Evolutionary conservation across 441 rosid genomes (phyloP).

Genomic region (Euphorbia schlechtendalii): DNA sequence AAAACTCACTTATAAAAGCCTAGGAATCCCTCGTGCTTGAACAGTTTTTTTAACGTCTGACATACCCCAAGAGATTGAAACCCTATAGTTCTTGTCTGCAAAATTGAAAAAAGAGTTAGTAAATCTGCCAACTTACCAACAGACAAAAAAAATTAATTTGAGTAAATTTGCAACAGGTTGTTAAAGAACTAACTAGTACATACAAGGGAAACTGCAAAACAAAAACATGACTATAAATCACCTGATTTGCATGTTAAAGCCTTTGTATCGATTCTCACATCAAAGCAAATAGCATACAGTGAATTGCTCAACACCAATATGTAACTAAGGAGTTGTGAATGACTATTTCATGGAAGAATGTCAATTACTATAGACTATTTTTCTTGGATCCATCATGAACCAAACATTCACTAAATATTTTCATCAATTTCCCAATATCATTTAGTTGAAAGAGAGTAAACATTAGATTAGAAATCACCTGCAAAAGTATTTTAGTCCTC

Average conservation of each 20-base stretch:
- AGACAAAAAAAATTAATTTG: not conserved
- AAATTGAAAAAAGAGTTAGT: conserved; percentile 12
- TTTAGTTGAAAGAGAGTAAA: not conserved
- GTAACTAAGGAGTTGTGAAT: no score
- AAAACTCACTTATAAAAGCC: conserved; percentile 79
- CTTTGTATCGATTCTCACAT: not conserved
- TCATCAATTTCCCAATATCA: not conserved
- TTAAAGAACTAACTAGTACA: not conserved
- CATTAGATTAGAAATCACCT: no score
- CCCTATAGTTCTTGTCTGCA: conserved; percentile 78
- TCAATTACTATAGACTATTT: no score
- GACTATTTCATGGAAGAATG: no score
- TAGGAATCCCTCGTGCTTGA: conserved; percentile 69
- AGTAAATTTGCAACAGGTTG: conserved; percentile 5
- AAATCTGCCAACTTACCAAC: no score
- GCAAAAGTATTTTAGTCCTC: conserved; percentile 80
- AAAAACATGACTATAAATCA: conserved; percentile 1
- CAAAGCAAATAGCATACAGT: not conserved
- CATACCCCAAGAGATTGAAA: conserved; percentile 71
- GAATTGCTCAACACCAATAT: no score
- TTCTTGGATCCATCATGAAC: no score
- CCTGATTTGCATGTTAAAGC: not conserved
- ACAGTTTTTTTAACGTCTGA: conserved; percentile 62
- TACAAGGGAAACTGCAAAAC: not conserved
- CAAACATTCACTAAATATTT: no score